Base-by-base conservation (phyloP, 768 basidiomycete genomes). In the Mycena albidolilacea region DNA sequence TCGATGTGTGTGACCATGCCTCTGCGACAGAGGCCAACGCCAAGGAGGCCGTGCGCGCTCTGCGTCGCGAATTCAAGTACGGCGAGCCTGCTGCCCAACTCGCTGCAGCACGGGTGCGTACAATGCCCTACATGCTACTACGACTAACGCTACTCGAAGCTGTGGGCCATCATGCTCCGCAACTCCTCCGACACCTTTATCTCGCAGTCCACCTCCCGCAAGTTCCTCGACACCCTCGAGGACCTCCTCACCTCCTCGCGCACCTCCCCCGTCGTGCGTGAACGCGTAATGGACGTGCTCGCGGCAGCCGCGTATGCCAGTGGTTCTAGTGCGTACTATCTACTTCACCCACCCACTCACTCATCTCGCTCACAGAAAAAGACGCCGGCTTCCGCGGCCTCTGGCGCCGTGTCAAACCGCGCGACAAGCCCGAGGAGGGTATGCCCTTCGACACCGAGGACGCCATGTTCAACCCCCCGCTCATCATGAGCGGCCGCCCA, bases 91-190 rank as follows among this genome's bases (percentile, higher is more conserved):
- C 91, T 44, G 90, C 91, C 5, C 93, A 94, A 80, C 82, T 95
- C 8, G 91, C 93, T 35, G 94, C 94, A 23, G 93, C 94, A 21
- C 84, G 93, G 73, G 93, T 93, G 77, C 39, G 90, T 85, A 54
- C 37, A 52, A 21, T 14, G 43, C 55, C 19, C 59, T 12, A n/a
- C 66, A 23, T 73, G 21, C 21, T 12, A 12, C 15, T 35, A 21
- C 41, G n/a, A 52, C 44, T 11, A 55, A 21, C 39, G 7, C 35
- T 63, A 7, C 11, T 12, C 11, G 46, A 30, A 95, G 93, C 79
- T 98, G 8, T 97, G 96, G 96, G 92, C 95, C 3, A 92, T 97
- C 76, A 93, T 97, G 92, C 87, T 97, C 46, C 90, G 91, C 38
- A 97, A 97, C 78, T 91, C 92, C 4, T 89, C 91, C 0, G 90